Evolutionary conservation across 495 filamentous ascomycete species (phyloP).

Genomic region (Echria macrotheca): DNA sequence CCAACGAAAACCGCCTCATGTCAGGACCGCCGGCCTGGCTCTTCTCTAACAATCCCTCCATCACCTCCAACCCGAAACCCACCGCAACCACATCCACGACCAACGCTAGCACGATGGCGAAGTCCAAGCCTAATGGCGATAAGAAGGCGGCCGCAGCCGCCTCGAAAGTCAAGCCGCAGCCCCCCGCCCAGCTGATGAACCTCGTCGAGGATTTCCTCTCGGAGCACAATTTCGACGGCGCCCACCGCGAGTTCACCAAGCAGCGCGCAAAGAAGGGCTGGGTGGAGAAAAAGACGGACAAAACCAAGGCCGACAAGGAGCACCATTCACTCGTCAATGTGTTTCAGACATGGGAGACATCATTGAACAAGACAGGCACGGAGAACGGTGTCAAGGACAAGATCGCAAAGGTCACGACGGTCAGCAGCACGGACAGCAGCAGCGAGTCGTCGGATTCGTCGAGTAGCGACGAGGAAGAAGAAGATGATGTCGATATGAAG

Average conservation of each 20-base stretch:
- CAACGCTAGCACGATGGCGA: constrained; percentile 24
- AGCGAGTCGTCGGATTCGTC: constrained; percentile 58
- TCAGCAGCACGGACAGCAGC: constrained; percentile 28
- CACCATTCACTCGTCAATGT: constrained; percentile 37
- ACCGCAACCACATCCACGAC: constrained; percentile 7
- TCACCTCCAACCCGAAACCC: constrained; percentile 8
- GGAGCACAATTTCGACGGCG: constrained; percentile 56
- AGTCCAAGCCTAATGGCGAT: constrained; percentile 22
- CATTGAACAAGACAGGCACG: constrained; percentile 23
- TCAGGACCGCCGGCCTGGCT: constrained; percentile 39
- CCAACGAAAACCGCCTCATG: too few species aligned
- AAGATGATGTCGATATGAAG: constrained; percentile 54
- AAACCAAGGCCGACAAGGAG: constrained; percentile 23
- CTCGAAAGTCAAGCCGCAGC: constrained; percentile 22
- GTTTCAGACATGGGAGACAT: constrained; percentile 44
- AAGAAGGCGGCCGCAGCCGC: constrained; percentile 7
- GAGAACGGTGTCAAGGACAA: constrained; percentile 29
- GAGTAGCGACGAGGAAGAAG: constrained; percentile 73
- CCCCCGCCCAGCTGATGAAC: constrained; percentile 55
- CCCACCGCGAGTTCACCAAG: constrained; percentile 54
- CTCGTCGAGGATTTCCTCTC: constrained; percentile 63
- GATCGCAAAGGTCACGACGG: constrained; percentile 33
- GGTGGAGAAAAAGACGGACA: constrained; percentile 29
- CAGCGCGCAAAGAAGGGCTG: constrained; percentile 48
- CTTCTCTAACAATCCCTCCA: constrained; percentile 39